phyloP scores from a whole-genome alignment of 1,284 basidiomycete genomes.

The Sanghuangporus weigelae region DNA sequence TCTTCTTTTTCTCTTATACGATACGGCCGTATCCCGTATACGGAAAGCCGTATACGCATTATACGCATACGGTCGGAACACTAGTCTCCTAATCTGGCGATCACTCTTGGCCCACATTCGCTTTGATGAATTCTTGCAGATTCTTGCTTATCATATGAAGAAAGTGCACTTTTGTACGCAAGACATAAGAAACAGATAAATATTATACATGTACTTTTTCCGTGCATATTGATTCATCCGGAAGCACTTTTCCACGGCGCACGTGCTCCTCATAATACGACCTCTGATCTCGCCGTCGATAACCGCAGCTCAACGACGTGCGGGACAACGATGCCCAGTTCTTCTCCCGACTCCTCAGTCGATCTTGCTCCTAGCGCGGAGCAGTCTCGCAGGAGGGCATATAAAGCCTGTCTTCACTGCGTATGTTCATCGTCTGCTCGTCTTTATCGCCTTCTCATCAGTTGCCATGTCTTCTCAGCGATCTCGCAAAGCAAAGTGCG shows the following conservation, averaged over 20 bases:
- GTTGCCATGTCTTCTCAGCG: conserved; percentile 1
- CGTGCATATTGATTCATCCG: background rate
- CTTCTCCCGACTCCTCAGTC: conserved; percentile 15
- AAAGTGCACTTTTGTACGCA: no score
- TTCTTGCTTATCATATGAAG: no score
- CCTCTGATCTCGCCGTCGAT: conserved; percentile 6
- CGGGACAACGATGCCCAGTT: conserved; percentile 3
- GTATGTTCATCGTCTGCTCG: conserved; percentile 6
- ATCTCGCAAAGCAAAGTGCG: conserved; percentile 26
- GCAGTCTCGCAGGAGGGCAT: conserved; percentile 15
- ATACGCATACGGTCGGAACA: no score
- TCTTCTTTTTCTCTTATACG: no score
- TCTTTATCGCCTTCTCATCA: background rate
- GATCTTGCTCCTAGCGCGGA: conserved; percentile 3
- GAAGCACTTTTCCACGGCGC: background rate
- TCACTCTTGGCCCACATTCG: no score
- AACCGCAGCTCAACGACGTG: conserved; percentile 4
- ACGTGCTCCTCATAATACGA: no score
- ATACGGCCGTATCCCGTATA: no score
- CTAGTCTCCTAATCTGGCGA: no score
- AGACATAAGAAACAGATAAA: no score
- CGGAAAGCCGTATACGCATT: no score
- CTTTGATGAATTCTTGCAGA: no score
- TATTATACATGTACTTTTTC: no score
- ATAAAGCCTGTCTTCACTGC: conserved; percentile 27